Conservation (phyloP, 768 basidiomycete species). For the Mrakia frigida region DNA sequence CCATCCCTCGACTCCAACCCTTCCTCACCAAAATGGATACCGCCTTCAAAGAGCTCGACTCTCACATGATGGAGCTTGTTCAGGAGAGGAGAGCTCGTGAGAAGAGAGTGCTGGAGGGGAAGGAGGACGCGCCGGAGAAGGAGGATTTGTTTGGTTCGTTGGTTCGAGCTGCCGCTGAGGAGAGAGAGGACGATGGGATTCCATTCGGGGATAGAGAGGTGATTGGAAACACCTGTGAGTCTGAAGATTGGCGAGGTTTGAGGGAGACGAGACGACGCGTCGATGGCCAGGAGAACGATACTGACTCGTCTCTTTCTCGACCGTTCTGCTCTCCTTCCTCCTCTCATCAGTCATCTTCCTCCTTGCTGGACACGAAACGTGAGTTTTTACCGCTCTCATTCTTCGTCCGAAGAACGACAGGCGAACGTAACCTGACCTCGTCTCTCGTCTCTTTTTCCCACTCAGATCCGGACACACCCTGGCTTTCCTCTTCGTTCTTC, state of each 20-base stretch:
- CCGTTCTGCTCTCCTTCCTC: too few species aligned
- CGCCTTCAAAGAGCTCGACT: conserved; percentile 23
- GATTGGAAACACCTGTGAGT: conserved; percentile 20
- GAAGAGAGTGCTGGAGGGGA: not conserved
- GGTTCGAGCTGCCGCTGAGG: not conserved
- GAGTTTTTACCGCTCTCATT: not conserved
- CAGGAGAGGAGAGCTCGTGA: not conserved
- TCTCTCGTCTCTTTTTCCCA: not conserved
- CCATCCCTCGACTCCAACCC: not conserved
- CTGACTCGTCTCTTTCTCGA: not conserved
- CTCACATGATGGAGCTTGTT: conserved; percentile 19
- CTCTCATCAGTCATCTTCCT: not conserved
- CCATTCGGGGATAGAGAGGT: conserved; percentile 22
- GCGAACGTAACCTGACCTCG: not conserved
- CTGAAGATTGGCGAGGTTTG: not conserved
- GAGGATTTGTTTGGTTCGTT: conserved; percentile 18
- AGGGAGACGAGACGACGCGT: too few species aligned
- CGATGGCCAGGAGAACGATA: too few species aligned
- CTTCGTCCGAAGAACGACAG: not conserved
- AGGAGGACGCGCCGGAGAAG: conserved; percentile 5
- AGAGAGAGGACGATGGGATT: conserved; percentile 10
- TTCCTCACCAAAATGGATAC: conserved; percentile 4
- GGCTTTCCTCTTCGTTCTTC: conserved; percentile 19
- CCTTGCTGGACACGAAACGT: not conserved
- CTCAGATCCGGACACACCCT: conserved; percentile 14